phyloP scores from a whole-genome alignment of 768 basidiomycete genomes.

The Chalciporus piperatus region DNA sequence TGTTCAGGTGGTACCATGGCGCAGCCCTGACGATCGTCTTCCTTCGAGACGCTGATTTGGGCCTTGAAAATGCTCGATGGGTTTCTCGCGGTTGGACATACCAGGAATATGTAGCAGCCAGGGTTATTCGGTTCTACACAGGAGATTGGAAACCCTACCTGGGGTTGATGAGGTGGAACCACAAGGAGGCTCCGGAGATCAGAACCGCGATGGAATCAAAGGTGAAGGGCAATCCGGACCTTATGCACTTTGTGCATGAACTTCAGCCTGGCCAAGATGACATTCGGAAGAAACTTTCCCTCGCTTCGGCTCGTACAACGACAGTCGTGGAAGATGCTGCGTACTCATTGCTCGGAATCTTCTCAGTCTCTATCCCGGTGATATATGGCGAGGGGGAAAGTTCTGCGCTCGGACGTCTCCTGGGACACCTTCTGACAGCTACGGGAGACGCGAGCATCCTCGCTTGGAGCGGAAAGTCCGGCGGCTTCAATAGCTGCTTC shows the following conservation, averaged over 20 bases:
- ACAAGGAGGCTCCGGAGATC: neutral
- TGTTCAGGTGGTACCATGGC: constrained; percentile 14
- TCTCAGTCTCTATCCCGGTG: too few relatives aligned
- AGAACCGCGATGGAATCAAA: too few relatives aligned
- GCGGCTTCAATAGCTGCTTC: neutral
- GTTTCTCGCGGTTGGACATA: constrained; percentile 10
- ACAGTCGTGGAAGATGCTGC: neutral
- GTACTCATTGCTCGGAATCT: too few relatives aligned
- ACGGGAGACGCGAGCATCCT: neutral
- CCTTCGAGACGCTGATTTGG: constrained; percentile 6
- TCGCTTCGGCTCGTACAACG: neutral
- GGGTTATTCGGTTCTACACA: too few relatives aligned
- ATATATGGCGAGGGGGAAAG: neutral
- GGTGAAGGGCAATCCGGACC: too few relatives aligned
- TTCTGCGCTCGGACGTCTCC: neutral
- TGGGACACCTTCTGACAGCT: neutral
- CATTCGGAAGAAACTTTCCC: neutral
- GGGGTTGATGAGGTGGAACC: neutral
- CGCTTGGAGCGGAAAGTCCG: neutral
- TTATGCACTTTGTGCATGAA: neutral
- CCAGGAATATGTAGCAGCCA: constrained; percentile 1
- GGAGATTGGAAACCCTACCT: neutral
- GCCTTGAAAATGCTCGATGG: constrained; percentile 10
- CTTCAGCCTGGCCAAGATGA: neutral
- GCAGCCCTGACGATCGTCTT: constrained; percentile 11